Base-by-base conservation (phyloP, 768 basidiomycete genomes). In the Lactarius deliciosus region DNA sequence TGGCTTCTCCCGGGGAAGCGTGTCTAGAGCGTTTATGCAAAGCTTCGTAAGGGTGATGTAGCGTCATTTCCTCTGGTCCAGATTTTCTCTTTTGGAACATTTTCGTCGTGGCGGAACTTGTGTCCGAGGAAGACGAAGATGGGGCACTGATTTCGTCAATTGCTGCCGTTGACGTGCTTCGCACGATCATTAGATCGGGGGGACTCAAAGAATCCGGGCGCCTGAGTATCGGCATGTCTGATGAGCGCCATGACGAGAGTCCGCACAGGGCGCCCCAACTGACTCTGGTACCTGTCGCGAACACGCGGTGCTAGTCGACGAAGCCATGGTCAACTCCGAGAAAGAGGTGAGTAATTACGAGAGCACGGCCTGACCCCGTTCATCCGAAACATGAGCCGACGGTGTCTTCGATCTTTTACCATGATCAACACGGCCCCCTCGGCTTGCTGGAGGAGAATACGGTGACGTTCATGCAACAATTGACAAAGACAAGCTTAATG, bases 381-480 rank as follows among this genome's bases (percentile, higher is more conserved):
- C 45, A n/a, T 4, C 8, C 45, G n/a, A n/a, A n/a, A 11, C 11
- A 10, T 11, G 47, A 50, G 11, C 22, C 47, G 47, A 5, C 9
- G 1, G 45, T 36, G 34, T 36, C 10, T 36, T 28, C 25, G 34
- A 10, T 36, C 10, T 34, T 34, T 34, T 18, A 61, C 22, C 32
- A 71, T 69, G 56, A 68, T 58, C 59, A 75, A 75, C 68, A 43
- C 69, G 38, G 22, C 70, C 28, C 60, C 77, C 53, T 77, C 34
- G 80, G 69, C 85, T 83, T 70, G 82, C 87, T 61, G 92, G 91
- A 18, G 90, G 89, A 18, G 90, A 90, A 73, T 86, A 88, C 72
- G 92, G 92, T 32, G 80, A 86, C 60, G 76, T 94, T 13, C 84
- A 92, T 56, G 87, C 92, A 11, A 80, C 75, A 59, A 88, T 95